A percentile compares a stretch with the other conserved stretches of the same genome.
Conservation (phyloP, 2,329 filamentous ascomycete genomes). For the Fusarium tupiense region DNA sequence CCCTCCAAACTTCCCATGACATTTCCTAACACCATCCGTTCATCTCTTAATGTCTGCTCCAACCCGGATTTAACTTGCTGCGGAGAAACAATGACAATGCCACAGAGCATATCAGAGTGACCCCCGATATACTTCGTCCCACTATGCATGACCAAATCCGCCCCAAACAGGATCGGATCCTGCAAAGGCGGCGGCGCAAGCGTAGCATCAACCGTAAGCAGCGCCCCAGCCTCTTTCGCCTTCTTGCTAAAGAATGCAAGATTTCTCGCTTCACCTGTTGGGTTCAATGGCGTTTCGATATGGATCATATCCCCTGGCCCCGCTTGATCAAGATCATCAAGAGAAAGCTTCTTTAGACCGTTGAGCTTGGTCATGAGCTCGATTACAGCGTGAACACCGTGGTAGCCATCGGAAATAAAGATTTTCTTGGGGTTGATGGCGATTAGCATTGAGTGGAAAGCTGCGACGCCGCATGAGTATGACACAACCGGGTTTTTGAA, state of each 20-base stretch:
- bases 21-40: conserved; percentile 78
- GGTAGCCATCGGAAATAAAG: conserved; percentile 86
- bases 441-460: conserved; percentile 86
- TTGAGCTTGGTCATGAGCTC: conserved; percentile 77
- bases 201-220: conserved; percentile 86
- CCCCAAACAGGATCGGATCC: conserved; percentile 83
- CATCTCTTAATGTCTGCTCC: conserved; percentile 68
- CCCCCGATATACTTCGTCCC: conserved; percentile 97
- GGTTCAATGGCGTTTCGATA: conserved; percentile 93
- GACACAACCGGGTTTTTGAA: conserved; percentile 75
- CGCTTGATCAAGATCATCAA: conserved; percentile 72
- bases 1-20: conserved; percentile 90
- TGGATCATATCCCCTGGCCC: conserved; percentile 79
- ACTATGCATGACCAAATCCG: conserved; percentile 88
- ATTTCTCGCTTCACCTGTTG: conserved; percentile 81
- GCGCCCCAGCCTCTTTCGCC: conserved; percentile 76
- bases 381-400: conserved; percentile 91
- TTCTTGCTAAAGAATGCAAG: conserved; percentile 76
- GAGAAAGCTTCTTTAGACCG: conserved; percentile 75
- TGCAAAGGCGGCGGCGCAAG: conserved; percentile 90
- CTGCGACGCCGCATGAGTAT: conserved; percentile 85
- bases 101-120: conserved; percentile 92
- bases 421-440: conserved; percentile 83
- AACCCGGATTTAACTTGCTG: conserved; percentile 55
- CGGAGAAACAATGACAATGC: conserved; percentile 75